These are phyloP conservation scores for Boletus subcaerulescens DNA, from an alignment of 768 basidiomycete species.

Conservation along the genomic window DNA sequence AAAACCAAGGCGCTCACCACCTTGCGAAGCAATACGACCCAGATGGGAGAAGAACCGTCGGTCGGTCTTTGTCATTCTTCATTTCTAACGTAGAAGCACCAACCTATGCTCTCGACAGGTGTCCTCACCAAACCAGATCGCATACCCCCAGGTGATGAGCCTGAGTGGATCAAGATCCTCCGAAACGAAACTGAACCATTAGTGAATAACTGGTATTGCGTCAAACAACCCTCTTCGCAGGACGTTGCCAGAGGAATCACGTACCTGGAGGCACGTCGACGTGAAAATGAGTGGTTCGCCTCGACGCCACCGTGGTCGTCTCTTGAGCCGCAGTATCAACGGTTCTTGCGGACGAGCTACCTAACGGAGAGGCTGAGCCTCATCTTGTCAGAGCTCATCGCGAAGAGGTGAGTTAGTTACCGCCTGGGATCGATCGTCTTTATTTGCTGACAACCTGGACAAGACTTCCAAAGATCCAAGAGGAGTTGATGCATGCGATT, in stretches of 20 bases:
- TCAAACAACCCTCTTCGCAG: constrained; percentile 37
- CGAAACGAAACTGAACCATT: constrained; percentile 44
- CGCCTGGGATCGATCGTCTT: not conserved
- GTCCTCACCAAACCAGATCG: constrained; percentile 70
- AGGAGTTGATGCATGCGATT: constrained; percentile 51
- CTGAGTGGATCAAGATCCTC: constrained; percentile 55
- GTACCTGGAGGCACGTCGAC: constrained; percentile 57
- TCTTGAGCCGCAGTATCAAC: constrained; percentile 48
- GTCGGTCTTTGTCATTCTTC: constrained; percentile 39
- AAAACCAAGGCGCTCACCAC: constrained; percentile 74
- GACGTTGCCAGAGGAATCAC: constrained; percentile 28
- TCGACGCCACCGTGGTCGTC: constrained; percentile 51
- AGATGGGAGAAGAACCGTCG: constrained; percentile 64
- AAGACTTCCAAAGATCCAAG: constrained; percentile 62
- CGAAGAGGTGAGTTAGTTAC: constrained; percentile 45
- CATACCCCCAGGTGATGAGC: constrained; percentile 31
- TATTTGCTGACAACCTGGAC: not conserved
- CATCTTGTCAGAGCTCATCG: constrained; percentile 61
- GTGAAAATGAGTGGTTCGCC: constrained; percentile 59
- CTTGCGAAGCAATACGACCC: constrained; percentile 61
- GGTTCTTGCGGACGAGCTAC: constrained; percentile 53
- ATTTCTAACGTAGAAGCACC: constrained; percentile 13
- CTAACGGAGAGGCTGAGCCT: constrained; percentile 56
- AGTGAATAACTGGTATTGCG: constrained; percentile 35
- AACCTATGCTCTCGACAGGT: constrained; percentile 2